Conservation (phyloP, 2,329 filamentous ascomycete species). For the Trichoderma cornu-damae region DNA sequence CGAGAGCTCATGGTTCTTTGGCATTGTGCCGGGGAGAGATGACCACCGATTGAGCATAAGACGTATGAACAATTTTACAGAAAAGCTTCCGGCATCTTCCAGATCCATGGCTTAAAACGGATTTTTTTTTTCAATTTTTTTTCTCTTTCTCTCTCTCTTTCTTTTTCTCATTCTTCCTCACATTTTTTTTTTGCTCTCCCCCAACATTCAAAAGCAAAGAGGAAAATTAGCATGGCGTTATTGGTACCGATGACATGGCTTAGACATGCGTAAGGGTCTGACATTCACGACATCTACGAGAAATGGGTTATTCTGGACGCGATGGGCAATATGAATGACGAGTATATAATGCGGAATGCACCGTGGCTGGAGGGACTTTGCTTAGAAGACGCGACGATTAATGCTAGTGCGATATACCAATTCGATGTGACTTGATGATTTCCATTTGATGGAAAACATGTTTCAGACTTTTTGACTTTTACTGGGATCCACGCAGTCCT, state of each 20-base stretch:
- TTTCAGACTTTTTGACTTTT: not conserved
- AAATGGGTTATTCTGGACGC: not conserved
- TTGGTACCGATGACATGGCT: not conserved
- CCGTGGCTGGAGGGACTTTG: not conserved
- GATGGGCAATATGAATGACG: conserved; percentile 8
- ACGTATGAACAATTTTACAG: conserved; percentile 42
- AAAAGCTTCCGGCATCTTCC: conserved; percentile 31
- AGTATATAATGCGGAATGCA: conserved; percentile 8
- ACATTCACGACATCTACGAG: not conserved
- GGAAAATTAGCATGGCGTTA: conserved; percentile 2
- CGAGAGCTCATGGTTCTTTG: conserved; percentile 51
- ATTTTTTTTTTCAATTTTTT: not conserved
- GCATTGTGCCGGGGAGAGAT: conserved; percentile 37
- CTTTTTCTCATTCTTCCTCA: not conserved
- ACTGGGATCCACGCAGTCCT: not conserved
- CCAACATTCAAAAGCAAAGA: not conserved
- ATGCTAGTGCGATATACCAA: conserved; percentile 7
- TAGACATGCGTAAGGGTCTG: conserved; percentile 2
- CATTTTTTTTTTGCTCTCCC: not conserved
- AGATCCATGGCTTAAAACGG: conserved; percentile 28
- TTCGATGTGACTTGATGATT: not conserved
- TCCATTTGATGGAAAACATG: not conserved
- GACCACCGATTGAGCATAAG: conserved; percentile 42
- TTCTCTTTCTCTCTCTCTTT: not conserved
- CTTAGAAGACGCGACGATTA: not conserved